Conservation (phyloP, 169 alveolate genomes). For the Plasmodium gonderi region DNA sequence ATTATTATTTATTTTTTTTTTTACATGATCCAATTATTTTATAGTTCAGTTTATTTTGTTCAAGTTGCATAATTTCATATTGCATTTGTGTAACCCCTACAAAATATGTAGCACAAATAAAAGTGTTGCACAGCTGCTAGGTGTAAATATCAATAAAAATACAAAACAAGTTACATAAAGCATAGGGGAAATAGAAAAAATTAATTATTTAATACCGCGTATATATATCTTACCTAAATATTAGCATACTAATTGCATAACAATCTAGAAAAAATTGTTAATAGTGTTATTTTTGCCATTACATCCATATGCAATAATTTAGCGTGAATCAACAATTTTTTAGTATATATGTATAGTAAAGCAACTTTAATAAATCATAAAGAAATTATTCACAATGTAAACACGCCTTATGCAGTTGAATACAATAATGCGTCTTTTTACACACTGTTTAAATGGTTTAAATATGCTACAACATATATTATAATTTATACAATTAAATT, state of each 20-base stretch:
- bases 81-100: not conserved
- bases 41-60: not conserved
- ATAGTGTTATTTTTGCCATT: not conserved
- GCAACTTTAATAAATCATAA: not conserved
- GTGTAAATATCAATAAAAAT: not conserved
- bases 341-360: not conserved
- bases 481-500: not conserved
- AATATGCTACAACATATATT: not conserved
- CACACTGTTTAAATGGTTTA: not conserved
- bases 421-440: not conserved
- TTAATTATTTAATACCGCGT: not conserved
- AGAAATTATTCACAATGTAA: not conserved
- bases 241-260: not conserved
- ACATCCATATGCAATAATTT: not conserved
- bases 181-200: not conserved
- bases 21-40: not conserved
- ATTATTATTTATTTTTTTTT: not conserved
- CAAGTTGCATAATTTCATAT: not conserved
- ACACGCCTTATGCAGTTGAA: not conserved
- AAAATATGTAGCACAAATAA: not conserved
- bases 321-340: not conserved
- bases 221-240: not conserved
- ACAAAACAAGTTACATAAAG: not conserved
- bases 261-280: not conserved
- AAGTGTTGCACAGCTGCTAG: not conserved